phyloP scores from a whole-genome alignment of 345 rosid genomes.

The Anastatica hierochuntica region DNA sequence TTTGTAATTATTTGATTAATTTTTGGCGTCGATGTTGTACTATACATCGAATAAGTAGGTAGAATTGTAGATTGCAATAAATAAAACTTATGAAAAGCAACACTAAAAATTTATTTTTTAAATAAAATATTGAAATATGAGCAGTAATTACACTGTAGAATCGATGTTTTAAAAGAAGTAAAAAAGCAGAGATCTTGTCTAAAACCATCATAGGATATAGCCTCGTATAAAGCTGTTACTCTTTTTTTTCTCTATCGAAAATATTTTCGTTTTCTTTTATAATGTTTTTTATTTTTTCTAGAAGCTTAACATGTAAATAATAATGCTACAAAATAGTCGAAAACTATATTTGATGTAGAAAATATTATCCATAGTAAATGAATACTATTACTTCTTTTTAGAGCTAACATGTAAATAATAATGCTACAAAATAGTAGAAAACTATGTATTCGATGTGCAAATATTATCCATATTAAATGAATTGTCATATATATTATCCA shows the following conservation, averaged over 20 bases:
- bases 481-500: too few relatives aligned
- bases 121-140: neutral
- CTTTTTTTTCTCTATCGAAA: slow-evolving; percentile 6
- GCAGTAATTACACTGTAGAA: slow-evolving; percentile 10
- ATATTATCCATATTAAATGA: too few relatives aligned
- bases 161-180: neutral
- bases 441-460: too few relatives aligned
- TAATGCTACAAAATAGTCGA: too few relatives aligned
- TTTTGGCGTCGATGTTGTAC: neutral
- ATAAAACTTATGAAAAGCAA: neutral
- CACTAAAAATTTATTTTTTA: neutral
- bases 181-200: slow-evolving; percentile 6
- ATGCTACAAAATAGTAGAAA: too few relatives aligned
- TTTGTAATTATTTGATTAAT: neutral
- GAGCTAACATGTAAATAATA: too few relatives aligned
- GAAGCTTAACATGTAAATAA: neutral
- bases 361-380: too few relatives aligned
- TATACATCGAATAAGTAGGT: slow-evolving; percentile 2
- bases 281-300: neutral
- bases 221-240: slow-evolving; percentile 23
- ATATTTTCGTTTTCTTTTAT: neutral
- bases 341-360: too few relatives aligned
- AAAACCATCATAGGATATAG: slow-evolving; percentile 8
- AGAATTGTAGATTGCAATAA: slow-evolving; percentile 7
- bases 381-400: too few relatives aligned